phyloP scores from a whole-genome alignment of 2,329 filamentous ascomycete species.

The Pseudogymnoascus sp. region DNA sequence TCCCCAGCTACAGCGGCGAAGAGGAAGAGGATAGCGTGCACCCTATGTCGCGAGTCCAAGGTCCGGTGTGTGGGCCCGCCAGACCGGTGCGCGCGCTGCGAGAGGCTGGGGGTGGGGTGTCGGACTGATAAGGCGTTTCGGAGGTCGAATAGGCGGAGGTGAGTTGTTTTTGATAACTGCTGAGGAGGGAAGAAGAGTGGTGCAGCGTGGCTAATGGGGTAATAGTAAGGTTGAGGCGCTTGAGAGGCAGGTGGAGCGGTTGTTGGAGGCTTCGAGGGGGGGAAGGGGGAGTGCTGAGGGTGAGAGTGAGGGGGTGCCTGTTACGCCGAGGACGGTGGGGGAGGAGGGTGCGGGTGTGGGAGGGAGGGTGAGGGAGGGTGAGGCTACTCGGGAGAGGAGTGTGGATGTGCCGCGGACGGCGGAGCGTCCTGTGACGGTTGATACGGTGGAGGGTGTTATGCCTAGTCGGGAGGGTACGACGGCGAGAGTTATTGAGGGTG shows the following conservation, averaged over 20 bases:
- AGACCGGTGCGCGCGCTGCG: constrained; percentile 12
- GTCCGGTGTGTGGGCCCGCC: background rate
- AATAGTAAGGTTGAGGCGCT: constrained; percentile 13
- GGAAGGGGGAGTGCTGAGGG: background rate
- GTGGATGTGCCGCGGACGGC: background rate
- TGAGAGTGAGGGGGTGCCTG: background rate
- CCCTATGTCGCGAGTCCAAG: constrained; percentile 10
- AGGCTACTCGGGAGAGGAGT: background rate
- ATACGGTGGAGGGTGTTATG: background rate
- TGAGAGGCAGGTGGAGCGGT: constrained; percentile 13
- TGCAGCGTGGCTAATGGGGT: background rate
- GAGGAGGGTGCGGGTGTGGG: background rate
- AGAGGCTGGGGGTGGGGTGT: constrained; percentile 15
- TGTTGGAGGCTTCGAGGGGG: background rate
- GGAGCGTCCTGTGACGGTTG: background rate
- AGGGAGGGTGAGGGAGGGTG: background rate
- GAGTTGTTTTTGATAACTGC: background rate
- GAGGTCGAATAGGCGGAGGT: constrained; percentile 17
- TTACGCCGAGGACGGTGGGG: constrained; percentile 6
- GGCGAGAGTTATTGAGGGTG: constrained; percentile 9
- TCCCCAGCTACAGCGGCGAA: background rate
- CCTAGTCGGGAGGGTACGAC: background rate
- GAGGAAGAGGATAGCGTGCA: constrained; percentile 9
- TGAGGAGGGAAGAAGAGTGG: background rate
- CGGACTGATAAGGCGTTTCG: constrained; percentile 16